Conservation (phyloP, 805 yeast genomes). For the Saturnispora saitoi region DNA sequence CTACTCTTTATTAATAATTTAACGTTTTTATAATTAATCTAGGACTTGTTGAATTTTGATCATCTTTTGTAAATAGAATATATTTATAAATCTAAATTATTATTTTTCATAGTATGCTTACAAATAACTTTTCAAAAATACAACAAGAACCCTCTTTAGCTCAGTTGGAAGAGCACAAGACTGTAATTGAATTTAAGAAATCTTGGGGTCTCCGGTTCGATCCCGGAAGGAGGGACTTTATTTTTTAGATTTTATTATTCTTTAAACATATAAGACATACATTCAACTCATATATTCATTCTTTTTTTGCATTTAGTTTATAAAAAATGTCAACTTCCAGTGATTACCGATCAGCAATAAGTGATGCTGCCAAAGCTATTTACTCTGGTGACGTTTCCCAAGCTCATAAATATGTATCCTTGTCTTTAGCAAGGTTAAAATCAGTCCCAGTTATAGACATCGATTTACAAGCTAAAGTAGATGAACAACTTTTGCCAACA, state of each 20-base stretch:
- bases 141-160: constrained; percentile 16
- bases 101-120: too few species aligned
- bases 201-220: constrained; percentile 21
- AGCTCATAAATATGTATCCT: background rate
- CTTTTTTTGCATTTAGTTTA: too few species aligned
- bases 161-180: constrained; percentile 21
- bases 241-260: background rate
- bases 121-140: background rate
- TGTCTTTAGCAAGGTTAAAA: background rate
- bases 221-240: constrained; percentile 18
- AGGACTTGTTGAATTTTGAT: too few species aligned
- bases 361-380: background rate
- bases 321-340: background rate
- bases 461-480: background rate
- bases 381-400: background rate
- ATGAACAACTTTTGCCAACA: background rate
- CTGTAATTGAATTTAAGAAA: constrained; percentile 16
- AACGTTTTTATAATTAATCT: too few species aligned
- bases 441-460: background rate
- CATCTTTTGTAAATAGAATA: too few species aligned
- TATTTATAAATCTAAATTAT: too few species aligned
- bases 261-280: too few species aligned
- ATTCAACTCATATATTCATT: too few species aligned
- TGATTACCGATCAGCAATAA: background rate
- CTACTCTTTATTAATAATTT: too few species aligned